Evolutionary conservation across 1,139 yeast genomes (phyloP).

Genomic region (Candida sp.): DNA sequence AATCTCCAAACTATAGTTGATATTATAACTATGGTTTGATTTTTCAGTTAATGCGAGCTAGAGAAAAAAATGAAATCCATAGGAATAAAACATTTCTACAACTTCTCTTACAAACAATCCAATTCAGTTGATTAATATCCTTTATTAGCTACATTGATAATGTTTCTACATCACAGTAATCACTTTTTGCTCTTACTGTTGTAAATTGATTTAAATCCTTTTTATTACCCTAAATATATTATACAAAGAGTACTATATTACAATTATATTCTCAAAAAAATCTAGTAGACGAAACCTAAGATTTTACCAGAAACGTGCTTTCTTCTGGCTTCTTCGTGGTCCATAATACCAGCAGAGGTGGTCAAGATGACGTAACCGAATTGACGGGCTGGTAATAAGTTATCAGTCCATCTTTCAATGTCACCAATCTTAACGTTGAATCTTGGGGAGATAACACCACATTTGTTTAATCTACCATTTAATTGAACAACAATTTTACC

Average conservation of each 20-base stretch:
- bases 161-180: too few species aligned
- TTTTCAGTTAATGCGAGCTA: too few species aligned
- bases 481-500: slow-evolving; percentile 97
- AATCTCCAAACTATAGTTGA: too few species aligned
- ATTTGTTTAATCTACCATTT: slow-evolving; percentile 97
- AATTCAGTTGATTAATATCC: neutral
- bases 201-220: neutral
- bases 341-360: slow-evolving; percentile 99
- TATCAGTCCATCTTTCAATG: slow-evolving; percentile 97
- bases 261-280: slow-evolving; percentile 8
- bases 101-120: too few species aligned
- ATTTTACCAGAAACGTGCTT: slow-evolving; percentile 99
- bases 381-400: slow-evolving; percentile 98
- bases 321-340: slow-evolving; percentile 99
- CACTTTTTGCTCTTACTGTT: too few species aligned
- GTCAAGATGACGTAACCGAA: slow-evolving; percentile 96
- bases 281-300: slow-evolving; percentile 91
- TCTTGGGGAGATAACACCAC: slow-evolving; percentile 98
- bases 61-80: too few species aligned
- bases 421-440: slow-evolving; percentile 92
- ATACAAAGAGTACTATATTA: neutral
- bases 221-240: slow-evolving; percentile 3
- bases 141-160: neutral
- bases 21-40: too few species aligned
- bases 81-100: too few species aligned